These are phyloP conservation scores for Microdochium bolleyi DNA, from an alignment of 2,329 filamentous ascomycete genomes.

Conservation along the genomic window DNA sequence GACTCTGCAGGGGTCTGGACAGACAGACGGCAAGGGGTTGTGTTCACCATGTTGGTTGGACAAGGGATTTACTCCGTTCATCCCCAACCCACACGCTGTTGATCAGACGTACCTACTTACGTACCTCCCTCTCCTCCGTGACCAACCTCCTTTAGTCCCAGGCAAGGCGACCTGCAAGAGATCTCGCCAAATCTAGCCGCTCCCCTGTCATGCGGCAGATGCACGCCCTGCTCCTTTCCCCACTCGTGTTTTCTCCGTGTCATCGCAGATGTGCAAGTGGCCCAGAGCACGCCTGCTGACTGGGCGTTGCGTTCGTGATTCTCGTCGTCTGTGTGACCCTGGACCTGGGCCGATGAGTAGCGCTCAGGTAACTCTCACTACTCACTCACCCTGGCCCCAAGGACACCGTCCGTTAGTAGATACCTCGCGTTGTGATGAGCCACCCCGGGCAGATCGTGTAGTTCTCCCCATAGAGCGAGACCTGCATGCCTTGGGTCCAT, in stretches of 20 bases:
- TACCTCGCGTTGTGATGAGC: too few species aligned
- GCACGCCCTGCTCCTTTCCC: not conserved
- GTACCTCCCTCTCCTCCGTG: not conserved
- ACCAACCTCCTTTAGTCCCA: not conserved
- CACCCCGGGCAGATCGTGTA: too few species aligned
- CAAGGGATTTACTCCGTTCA: too few species aligned
- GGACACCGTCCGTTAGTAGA: too few species aligned
- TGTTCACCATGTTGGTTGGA: too few species aligned
- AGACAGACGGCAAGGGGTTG: too few species aligned
- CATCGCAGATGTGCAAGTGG: not conserved
- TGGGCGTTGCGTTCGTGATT: not conserved
- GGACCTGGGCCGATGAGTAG: not conserved
- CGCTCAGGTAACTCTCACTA: not conserved
- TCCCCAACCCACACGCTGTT: too few species aligned
- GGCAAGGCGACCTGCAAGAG: not conserved
- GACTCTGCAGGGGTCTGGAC: too few species aligned
- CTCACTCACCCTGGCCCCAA: not conserved
- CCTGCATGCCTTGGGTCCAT: too few species aligned
- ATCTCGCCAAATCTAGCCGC: not conserved
- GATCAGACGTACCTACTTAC: too few species aligned
- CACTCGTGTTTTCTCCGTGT: not conserved
- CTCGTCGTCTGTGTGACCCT: not conserved
- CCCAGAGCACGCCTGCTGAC: not conserved
- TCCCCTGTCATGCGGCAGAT: not conserved
- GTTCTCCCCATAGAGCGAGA: too few species aligned